Evolutionary conservation across 352 stramenopile genomes (phyloP).

Genomic region (Phytophthora quininea): DNA sequence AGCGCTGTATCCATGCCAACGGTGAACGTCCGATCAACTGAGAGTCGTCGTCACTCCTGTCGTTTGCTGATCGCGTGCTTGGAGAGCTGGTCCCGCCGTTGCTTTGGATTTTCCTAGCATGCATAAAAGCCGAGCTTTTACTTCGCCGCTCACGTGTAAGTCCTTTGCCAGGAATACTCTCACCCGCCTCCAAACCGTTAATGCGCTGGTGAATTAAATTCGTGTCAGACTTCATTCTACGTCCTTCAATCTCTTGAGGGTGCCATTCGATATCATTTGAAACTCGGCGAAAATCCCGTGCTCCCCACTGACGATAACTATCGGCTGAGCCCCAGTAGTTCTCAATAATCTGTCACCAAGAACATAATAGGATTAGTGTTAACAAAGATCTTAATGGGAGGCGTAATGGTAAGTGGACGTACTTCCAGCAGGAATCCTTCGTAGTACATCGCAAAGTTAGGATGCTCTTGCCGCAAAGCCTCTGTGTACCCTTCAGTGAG

Average conservation of each 20-base stretch:
- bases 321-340: slow-evolving; percentile 74
- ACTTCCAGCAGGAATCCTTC: slow-evolving; percentile 44
- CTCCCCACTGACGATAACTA: slow-evolving; percentile 66
- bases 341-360: slow-evolving; percentile 31
- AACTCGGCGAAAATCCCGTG: slow-evolving; percentile 52
- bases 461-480: slow-evolving; percentile 62
- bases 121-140: slow-evolving; percentile 74
- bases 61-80: slow-evolving; percentile 12
- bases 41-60: slow-evolving; percentile 41
- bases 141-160: slow-evolving; percentile 56
- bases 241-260: slow-evolving; percentile 43
- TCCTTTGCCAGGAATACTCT: slow-evolving; percentile 19
- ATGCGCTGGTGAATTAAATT: slow-evolving; percentile 21
- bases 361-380: too few relatives aligned
- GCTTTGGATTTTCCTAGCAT: slow-evolving; percentile 35
- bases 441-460: slow-evolving; percentile 67
- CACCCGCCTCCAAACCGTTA: slow-evolving; percentile 17
- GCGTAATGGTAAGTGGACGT: slow-evolving; percentile 8
- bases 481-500: slow-evolving; percentile 65
- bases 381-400: too few relatives aligned
- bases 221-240: slow-evolving; percentile 46
- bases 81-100: slow-evolving; percentile 28
- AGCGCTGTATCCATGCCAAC: slow-evolving; percentile 77
- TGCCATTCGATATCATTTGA: slow-evolving; percentile 32
- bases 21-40: slow-evolving; percentile 60